Base-by-base conservation (phyloP, 2,329 filamentous ascomycete genomes). In the Beauveria asiatica region DNA sequence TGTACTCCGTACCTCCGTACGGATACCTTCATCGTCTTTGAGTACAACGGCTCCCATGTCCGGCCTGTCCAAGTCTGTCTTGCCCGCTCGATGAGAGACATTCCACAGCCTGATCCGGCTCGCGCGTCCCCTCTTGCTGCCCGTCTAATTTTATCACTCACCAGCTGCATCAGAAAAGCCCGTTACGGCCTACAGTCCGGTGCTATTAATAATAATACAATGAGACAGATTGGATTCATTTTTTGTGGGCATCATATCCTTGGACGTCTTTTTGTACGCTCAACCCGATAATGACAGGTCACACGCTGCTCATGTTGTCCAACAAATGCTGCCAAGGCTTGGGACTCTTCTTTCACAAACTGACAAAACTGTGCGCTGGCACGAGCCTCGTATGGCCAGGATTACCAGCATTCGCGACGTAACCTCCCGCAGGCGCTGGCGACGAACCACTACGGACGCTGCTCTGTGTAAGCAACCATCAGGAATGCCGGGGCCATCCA, bases 151-250 rank as follows among this genome's bases (percentile, higher is more conserved):
- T 59, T 37, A 52, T 48, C 21, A 3, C 25, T 19, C 41, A 37
- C 2, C 37, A 58, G 44, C 44, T 46, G 53, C 25, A 44, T 17
- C 30, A 33, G 5, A 33, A 30, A n/a, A 33, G 44, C 21, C 17
- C 55, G 42, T 51, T 51, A 44, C 46, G 33, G 33, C 33, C 23
- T 50, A 6, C 19, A 57, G 33, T 17, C 45, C 44, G 30, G 44
- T 49, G 52, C 52, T 55, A 55, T 57, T 44, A 58, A 51, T 55
- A 55, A 50, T 44, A 58, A 51, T 51, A 58, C 46, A 17, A n/a
- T 37, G 37, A 50, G 33, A 50, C 37, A 48, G 45, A 19, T 42
- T 49, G 55, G 45, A 42, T 30, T 51, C 41, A 3, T 59, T 37
- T 52, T 52, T 59, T 59, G 57, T 59, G 57, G 57, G 13, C 57